phyloP scores from a whole-genome alignment of 2,329 filamentous ascomycete genomes.

The Zalaria obscura region DNA sequence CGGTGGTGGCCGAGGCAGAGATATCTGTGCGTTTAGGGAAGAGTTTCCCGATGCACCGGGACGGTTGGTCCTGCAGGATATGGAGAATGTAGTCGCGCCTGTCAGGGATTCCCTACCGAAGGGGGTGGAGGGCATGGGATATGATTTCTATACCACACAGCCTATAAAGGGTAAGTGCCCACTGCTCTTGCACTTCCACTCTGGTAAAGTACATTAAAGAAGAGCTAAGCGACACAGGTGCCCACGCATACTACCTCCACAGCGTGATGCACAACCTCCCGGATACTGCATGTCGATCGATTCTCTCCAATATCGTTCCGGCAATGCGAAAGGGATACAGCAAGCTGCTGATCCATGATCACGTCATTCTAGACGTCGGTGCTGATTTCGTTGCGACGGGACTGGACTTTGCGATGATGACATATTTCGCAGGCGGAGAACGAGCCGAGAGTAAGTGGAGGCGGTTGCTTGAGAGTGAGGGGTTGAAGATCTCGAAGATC shows the following conservation, averaged over 20 bases:
- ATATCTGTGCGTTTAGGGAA: slow-evolving; percentile 9
- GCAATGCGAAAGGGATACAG: slow-evolving; percentile 12
- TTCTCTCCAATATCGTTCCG: slow-evolving; percentile 8
- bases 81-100: slow-evolving; percentile 1
- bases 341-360: slow-evolving; percentile 13
- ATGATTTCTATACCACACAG: slow-evolving; percentile 20
- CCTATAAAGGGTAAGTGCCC: slow-evolving; percentile 8
- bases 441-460: neutral
- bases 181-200: too few species aligned
- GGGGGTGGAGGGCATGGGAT: slow-evolving; percentile 9
- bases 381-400: neutral
- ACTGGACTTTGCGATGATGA: slow-evolving; percentile 4
- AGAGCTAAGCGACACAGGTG: neutral
- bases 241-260: slow-evolving; percentile 11
- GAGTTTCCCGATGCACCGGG: slow-evolving; percentile 6
- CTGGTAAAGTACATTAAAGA: neutral
- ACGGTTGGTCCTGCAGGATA: slow-evolving; percentile 4
- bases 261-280: slow-evolving; percentile 14
- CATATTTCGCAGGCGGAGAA: slow-evolving; percentile 1
- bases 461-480: neutral
- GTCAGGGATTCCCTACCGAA: slow-evolving; percentile 6
- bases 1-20: slow-evolving; percentile 11
- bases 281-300: slow-evolving; percentile 7
- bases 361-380: slow-evolving; percentile 9
- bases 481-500: neutral